Evolutionary conservation across 192 early-diverging fungal species (phyloP), one percentile per base, ranked within the genome.

Genomic region (Gaertneriomyces sp.): DNA sequence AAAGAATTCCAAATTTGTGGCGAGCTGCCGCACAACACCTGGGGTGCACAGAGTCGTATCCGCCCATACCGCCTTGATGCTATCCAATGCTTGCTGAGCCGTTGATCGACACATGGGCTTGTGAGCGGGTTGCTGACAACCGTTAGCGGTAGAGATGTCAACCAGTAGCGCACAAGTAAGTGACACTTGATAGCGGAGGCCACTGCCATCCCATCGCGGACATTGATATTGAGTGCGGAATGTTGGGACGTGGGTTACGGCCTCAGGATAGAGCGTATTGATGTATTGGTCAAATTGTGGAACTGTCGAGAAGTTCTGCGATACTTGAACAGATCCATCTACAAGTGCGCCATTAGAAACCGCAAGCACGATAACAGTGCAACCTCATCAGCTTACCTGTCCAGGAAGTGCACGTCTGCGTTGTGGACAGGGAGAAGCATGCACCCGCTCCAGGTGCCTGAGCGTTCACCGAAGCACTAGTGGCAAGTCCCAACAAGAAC

Each of bases 181-280:
- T 3, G 70, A 68, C 56, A 46, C 43, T 4, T 70, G 60, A 53
- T 69, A 76, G 10, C 74, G 64, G 25, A 64, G 70, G 46, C 70
- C 66, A 17, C 19, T 58, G 52, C 74, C 74, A n/a, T 45, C 45
- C 72, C 69, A 76, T n/a, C 45, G 46, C n/a, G 74, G 74, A 55
- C 74, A 76, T 7, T 20, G 44, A 53, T 61, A 65, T 6, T 43
- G 49, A 19, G 14, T 20, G 8, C 61, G 67, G 63, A 74, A 70
- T 16, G 19, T 25, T 17, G 11, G 41, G 45, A 60, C 10, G 11
- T 11, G 14, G 2, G 59, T 60, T 43, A 16, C 11, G 25, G 59
- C 17, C 42, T 44, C 43, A 14, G 14, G 40, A n/a, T 47, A 60
- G 14, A n/a, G 14, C 11, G 59, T 46, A n/a, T 44, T 33, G 10